Evolutionary conservation across 1,284 basidiomycete species (phyloP), one percentile per base, ranked within the genome.

Genomic region (Irpex lacteus): DNA sequence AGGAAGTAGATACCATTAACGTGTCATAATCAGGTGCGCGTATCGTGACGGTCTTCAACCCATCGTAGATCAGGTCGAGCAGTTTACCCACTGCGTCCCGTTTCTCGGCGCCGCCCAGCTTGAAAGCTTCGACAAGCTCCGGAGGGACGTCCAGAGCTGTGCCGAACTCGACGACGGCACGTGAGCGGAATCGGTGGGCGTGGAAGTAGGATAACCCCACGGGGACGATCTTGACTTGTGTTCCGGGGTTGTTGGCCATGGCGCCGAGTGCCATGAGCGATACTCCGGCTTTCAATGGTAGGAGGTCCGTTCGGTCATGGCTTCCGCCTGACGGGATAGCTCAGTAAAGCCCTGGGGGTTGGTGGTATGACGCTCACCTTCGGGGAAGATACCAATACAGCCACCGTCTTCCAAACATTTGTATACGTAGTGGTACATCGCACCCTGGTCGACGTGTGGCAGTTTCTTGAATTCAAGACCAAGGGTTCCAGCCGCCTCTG

Each of bases 11-110:
- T 69, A 92, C 96, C 96, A 98, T 98, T 63, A 99, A 83, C 1
- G 98, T 99, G 70, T 99, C 98, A 76, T 94, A 99, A 77, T 99
- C 98, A 1, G 98, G 96, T 7, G 97, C 95, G 62, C 96, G 85
- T 54, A 99, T 87, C 0, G 98, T 99, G 54, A 99, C 98, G 1
- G 95, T 96, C 79, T 98, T 98, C 70, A 99, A 81, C n/a, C 89
- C 94, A 73, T 98, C 94, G 72, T 98, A 98, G 64, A 98, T 92
- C 64, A 98, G 81, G 70, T 98, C 93, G 68, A 99, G 84, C 71
- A 98, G 88, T 74, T 94, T 92, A 7, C 89, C 84, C 55, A 97
- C 95, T 0, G 98, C 97, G 70, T 96, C 91, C 67, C 95, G 84
- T 80, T 99, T 99, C 72, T 91, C 86, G 36, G 82, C 77, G 5